Percentiles rank a stretch among this genome's conserved stretches.
Evolutionary conservation across 2,329 filamentous ascomycete genomes (phyloP).

Genomic region (Hymenoscyphus occultus): DNA sequence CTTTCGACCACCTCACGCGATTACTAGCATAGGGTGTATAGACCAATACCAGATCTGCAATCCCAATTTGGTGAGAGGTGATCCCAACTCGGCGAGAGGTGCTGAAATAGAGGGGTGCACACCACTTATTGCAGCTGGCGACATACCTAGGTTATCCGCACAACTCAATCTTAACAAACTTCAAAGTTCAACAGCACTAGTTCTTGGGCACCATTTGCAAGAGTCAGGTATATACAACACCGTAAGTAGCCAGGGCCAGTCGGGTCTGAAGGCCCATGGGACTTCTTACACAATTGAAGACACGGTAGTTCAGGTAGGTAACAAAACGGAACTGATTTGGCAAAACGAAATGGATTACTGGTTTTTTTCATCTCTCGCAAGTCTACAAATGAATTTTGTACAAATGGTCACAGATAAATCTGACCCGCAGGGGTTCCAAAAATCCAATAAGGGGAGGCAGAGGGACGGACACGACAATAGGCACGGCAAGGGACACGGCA

Average conservation of each 20-base stretch:
- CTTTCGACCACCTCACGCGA: no score
- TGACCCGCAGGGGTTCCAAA: neutral
- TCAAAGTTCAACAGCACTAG: neutral
- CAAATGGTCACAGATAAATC: slow-evolving; percentile 15
- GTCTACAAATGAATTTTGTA: slow-evolving; percentile 10
- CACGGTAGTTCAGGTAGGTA: neutral
- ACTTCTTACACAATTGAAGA: neutral
- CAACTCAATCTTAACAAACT: neutral
- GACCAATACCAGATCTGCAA: slow-evolving; percentile 39
- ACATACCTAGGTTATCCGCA: neutral
- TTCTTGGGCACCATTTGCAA: neutral
- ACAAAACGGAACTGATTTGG: neutral
- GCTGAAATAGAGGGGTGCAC: neutral
- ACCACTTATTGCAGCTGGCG: neutral
- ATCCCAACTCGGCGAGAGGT: no score
- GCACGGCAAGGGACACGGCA: no score
- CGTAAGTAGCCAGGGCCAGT: neutral
- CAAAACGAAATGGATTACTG: slow-evolving; percentile 8
- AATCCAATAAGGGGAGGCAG: no score
- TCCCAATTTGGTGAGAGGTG: slow-evolving; percentile 14
- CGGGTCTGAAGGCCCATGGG: neutral
- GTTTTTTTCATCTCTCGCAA: slow-evolving; percentile 6
- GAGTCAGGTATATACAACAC: slow-evolving; percentile 8
- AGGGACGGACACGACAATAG: no score
- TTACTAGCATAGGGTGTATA: slow-evolving; percentile 34